These are phyloP conservation scores for Suillus sp. DNA, from an alignment of 768 basidiomycete species.

Conservation along the genomic window DNA sequence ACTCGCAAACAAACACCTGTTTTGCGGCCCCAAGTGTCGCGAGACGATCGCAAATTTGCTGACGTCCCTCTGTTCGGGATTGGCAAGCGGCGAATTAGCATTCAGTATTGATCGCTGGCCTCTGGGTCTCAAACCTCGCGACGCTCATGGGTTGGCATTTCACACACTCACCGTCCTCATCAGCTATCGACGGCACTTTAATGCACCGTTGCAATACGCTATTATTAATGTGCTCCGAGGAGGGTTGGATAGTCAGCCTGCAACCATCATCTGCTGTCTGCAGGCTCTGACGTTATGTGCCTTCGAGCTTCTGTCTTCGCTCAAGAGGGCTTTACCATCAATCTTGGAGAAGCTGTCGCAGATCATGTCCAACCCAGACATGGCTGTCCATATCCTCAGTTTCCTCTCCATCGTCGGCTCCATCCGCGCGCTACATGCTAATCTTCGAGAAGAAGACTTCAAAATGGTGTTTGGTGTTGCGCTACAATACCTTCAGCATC, in stretches of 20 bases:
- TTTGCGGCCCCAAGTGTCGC: constrained; percentile 87
- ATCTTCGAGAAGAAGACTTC: constrained; percentile 89
- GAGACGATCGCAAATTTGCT: constrained; percentile 62
- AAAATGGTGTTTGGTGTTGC: constrained; percentile 95
- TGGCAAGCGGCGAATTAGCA: constrained; percentile 60
- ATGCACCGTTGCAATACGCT: constrained; percentile 60
- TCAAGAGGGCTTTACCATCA: constrained; percentile 75
- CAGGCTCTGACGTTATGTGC: constrained; percentile 87
- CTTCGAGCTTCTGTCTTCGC: constrained; percentile 81
- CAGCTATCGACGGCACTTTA: constrained; percentile 82
- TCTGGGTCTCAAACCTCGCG: constrained; percentile 62
- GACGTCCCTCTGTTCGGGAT: constrained; percentile 64
- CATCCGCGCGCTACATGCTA: constrained; percentile 75
- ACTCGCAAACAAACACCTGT: constrained; percentile 93
- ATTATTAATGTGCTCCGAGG: constrained; percentile 74
- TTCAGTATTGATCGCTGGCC: constrained; percentile 62
- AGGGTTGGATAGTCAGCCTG: constrained; percentile 68
- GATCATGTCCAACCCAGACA: constrained; percentile 91
- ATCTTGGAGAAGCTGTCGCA: constrained; percentile 87
- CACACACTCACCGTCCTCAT: constrained; percentile 86
- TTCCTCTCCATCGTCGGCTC: constrained; percentile 88
- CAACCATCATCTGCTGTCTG: constrained; percentile 86
- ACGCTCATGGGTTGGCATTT: constrained; percentile 87
- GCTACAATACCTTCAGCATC: constrained; percentile 89
- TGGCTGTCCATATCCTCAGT: constrained; percentile 95